Evolutionary conservation across 176 grass and related monocot species (phyloP), one percentile per base, ranked within the genome.

Genomic region (Poa pratensis): DNA sequence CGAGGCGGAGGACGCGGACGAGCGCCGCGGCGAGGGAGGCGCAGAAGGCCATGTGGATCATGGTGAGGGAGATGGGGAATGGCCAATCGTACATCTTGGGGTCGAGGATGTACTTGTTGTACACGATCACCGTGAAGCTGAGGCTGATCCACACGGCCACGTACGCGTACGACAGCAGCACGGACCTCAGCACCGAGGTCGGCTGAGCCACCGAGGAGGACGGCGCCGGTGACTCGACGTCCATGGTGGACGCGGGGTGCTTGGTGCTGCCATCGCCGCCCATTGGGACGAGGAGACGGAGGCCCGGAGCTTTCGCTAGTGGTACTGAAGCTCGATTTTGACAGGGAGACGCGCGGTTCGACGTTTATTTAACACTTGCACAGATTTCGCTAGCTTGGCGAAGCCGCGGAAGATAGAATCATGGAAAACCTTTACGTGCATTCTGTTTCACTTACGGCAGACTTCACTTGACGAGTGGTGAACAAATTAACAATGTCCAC

Each of bases 31-130:
- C 92, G n/a, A 97, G 85, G 22, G 75, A 4, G 35, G 92, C 89
- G 86, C 94, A 97, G 88, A 97, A 97, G 0, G 72, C 85, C 94
- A 97, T 97, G 92, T 97, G 94, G 57, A 97, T 67, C 80, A 97
- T 92, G 86, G 94, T 94, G 76, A 97, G 83, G 27, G 91, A 92
- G 77, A 97, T 87, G 14, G 94, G 94, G 86, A 94, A 97, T 3
- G 94, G 92, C 94, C 94, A 97, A 40, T 85, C 84, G 90, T 94
- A 97, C 90, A 97, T 92, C 92, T 94, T 92, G 2, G 94, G 92
- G 64, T 97, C 94, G 1, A 97, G 83, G 84, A 97, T 97, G 82
- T 87, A 97, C 84, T 97, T 97, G 91, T 97, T 97, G 90, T 92
- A 97, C 20, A 97, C 88, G 77, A 97, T 97, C 53, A 97, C 94